Percentiles rank a stretch among this genome's conserved stretches.
Conservation (phyloP, 2,329 filamentous ascomycete species). For the Aspergillus sclerotialis region DNA sequence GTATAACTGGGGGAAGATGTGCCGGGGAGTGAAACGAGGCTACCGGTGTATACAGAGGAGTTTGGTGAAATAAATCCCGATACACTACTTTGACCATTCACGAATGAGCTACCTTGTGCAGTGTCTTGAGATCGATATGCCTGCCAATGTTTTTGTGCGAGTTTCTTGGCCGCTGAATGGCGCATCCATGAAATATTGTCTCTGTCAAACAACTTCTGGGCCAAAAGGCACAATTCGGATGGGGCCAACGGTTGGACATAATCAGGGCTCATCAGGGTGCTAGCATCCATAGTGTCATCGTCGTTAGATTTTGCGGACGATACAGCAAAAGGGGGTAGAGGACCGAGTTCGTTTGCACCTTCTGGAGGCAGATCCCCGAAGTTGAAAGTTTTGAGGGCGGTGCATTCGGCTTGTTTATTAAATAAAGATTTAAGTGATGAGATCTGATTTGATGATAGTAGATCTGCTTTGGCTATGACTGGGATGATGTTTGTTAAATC, state of each 20-base stretch:
- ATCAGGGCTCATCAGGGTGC: conserved; percentile 83
- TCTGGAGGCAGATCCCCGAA: conserved; percentile 45
- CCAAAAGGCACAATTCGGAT: conserved; percentile 65
- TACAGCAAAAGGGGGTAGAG: conserved; percentile 59
- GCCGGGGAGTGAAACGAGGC: conserved; percentile 17
- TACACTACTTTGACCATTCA: conserved; percentile 17
- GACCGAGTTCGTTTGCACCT: conserved; percentile 16
- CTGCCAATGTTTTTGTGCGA: conserved; percentile 60
- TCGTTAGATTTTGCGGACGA: conserved; percentile 69
- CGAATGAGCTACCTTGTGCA: conserved; percentile 19
- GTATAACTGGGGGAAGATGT: conserved; percentile 45
- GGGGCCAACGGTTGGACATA: conserved; percentile 73
- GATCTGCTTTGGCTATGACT: conserved; percentile 70
- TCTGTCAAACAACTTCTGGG: conserved; percentile 68
- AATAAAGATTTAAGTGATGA: conserved; percentile 50
- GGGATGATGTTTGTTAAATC: conserved; percentile 78
- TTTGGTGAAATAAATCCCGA: conserved; percentile 12
- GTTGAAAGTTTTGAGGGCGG: conserved; percentile 58
- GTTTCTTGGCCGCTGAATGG: conserved; percentile 75
- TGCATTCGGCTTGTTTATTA: conserved; percentile 25
- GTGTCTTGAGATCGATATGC: conserved; percentile 6
- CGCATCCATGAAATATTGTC: conserved; percentile 76
- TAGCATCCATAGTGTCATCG: conserved; percentile 82
- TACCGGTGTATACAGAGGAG: conserved; percentile 20
- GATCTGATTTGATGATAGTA: conserved; percentile 53